Evolutionary conservation across 1,284 basidiomycete species (phyloP).

Genomic region (Mycena sp.): DNA sequence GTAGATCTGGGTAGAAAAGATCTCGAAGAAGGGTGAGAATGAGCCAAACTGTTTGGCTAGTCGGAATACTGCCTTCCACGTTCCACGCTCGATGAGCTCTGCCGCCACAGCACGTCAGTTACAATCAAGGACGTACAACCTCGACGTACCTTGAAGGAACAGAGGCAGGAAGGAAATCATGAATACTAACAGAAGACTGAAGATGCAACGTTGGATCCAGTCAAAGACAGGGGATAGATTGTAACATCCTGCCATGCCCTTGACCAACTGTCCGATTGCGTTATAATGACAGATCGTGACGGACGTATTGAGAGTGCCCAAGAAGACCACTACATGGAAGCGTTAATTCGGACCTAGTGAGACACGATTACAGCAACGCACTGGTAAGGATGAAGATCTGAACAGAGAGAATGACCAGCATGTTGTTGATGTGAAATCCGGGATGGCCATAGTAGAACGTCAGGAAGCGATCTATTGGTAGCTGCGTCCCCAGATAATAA

Average conservation of each 20-base stretch:
- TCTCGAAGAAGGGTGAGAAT: constrained; percentile 92
- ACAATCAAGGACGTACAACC: constrained; percentile 3
- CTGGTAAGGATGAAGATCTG: constrained; percentile 91
- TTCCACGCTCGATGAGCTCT: constrained; percentile 95
- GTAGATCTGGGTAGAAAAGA: constrained; percentile 96
- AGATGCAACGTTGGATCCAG: constrained; percentile 95
- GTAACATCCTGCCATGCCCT: constrained; percentile 87
- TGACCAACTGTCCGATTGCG: constrained; percentile 71
- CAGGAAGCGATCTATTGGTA: constrained; percentile 97
- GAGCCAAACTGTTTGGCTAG: constrained; percentile 93
- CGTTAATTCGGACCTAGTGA: constrained; percentile 9
- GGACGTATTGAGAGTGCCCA: constrained; percentile 89
- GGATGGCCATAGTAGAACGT: constrained; percentile 99
- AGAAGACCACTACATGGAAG: constrained; percentile 77
- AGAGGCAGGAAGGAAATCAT: constrained; percentile 93
- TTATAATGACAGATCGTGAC: constrained; percentile 85
- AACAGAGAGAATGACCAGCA: constrained; percentile 95
- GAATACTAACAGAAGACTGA: constrained; percentile 97
- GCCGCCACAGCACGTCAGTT: constrained; percentile 52
- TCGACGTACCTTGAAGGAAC: constrained; percentile 85
- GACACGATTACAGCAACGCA: constrained; percentile 50
- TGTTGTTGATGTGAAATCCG: constrained; percentile 99
- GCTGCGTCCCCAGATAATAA: constrained; percentile 98
- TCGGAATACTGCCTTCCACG: constrained; percentile 87
- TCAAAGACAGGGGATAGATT: constrained; percentile 89